Conservation (phyloP, 805 yeast species). For the Wickerhamiella occidentalis region DNA sequence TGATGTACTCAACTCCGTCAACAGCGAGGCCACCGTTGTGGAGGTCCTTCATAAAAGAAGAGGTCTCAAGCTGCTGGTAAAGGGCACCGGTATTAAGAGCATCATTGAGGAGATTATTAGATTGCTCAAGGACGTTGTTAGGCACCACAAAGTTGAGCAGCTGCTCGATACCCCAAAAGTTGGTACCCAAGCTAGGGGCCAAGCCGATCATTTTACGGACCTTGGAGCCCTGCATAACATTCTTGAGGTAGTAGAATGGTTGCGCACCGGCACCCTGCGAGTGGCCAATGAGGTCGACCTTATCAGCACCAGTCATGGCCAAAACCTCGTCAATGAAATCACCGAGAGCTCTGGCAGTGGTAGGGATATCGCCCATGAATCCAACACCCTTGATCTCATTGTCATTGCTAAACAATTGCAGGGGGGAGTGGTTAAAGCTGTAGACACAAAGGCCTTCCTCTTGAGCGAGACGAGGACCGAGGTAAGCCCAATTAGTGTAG, state of each 20-base stretch:
- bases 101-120: background rate
- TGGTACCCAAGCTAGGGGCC: constrained; percentile 4
- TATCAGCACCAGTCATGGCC: constrained; percentile 4
- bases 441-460: constrained; percentile 8
- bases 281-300: constrained; percentile 9
- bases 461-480: background rate
- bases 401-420: background rate
- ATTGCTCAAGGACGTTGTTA: background rate
- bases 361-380: constrained; percentile 1
- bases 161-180: background rate
- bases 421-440: constrained; percentile 3
- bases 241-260: constrained; percentile 8
- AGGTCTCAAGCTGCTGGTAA: constrained; percentile 2
- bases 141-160: background rate
- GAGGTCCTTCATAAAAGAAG: constrained; percentile 2
- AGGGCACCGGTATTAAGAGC: background rate
- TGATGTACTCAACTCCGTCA: constrained; percentile 7
- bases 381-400: background rate
- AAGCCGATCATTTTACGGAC: constrained; percentile 4
- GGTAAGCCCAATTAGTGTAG: constrained; percentile 7
- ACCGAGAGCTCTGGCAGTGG: constrained; percentile 1
- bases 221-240: background rate
- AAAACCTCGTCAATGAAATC: background rate
- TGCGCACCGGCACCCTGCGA: constrained; percentile 9
- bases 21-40: constrained; percentile 3